These are phyloP conservation scores for Taiozyma onychis DNA, from an alignment of 1,139 yeast genomes.

Conservation along the genomic window DNA sequence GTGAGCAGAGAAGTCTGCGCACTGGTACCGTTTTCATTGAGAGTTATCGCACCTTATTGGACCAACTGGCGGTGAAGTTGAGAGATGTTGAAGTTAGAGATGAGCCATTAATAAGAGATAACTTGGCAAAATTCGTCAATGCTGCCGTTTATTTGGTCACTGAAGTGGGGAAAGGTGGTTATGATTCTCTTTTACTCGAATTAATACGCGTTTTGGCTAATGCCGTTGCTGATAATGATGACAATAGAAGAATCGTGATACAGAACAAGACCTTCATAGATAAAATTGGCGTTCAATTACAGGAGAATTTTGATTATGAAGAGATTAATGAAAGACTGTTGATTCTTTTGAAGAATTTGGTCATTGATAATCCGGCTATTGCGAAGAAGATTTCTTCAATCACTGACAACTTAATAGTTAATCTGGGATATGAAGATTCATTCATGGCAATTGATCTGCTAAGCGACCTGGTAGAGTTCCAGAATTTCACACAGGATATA, in stretches of 20 bases:
- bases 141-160: slow-evolving; percentile 11
- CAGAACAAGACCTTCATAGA: slow-evolving; percentile 7
- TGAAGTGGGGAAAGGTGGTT: slow-evolving; percentile 1
- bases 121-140: slow-evolving; percentile 11
- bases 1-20: slow-evolving; percentile 8
- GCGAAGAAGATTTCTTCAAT: slow-evolving; percentile 9
- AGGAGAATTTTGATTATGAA: slow-evolving; percentile 15
- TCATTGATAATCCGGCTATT: slow-evolving; percentile 16
- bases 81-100: slow-evolving; percentile 14
- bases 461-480: slow-evolving; percentile 10
- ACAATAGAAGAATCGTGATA: slow-evolving; percentile 13
- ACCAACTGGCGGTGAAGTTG: slow-evolving; percentile 17
- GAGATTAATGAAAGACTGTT: slow-evolving; percentile 17
- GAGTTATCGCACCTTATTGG: slow-evolving; percentile 18
- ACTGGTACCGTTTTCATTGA: slow-evolving; percentile 15
- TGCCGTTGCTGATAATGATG: slow-evolving; percentile 21
- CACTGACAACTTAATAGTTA: slow-evolving; percentile 9
- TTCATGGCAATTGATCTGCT: slow-evolving; percentile 17
- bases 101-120: slow-evolving; percentile 9
- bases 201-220: slow-evolving; percentile 20
- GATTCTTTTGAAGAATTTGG: slow-evolving; percentile 18
- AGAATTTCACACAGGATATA: slow-evolving; percentile 3
- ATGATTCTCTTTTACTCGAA: slow-evolving; percentile 12
- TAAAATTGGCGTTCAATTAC: slow-evolving; percentile 7
- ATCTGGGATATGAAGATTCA: slow-evolving; percentile 9